A percentile compares a stretch with the other conserved stretches of the same genome.
Evolutionary conservation across 75 land plant genomes (phyloP).

Genomic region (Isoetes taiwanensis): DNA sequence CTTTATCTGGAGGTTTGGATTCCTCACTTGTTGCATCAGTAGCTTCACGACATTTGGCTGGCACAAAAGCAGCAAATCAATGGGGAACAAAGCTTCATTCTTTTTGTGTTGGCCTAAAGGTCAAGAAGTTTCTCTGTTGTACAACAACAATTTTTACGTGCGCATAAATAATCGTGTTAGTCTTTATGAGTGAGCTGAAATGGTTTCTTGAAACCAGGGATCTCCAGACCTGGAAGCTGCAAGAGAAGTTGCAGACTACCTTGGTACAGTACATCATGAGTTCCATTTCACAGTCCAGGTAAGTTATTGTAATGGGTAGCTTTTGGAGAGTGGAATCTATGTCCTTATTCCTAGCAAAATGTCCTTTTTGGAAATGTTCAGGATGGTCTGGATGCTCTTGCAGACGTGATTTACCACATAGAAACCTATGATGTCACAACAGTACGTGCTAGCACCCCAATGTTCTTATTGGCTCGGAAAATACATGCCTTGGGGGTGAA

Average conservation of each 20-base stretch:
- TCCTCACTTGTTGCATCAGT: neutral
- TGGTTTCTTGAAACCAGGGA: too few relatives aligned
- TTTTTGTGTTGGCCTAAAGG: slow-evolving; percentile 1
- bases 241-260: slow-evolving; percentile 3
- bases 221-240: slow-evolving; percentile 5
- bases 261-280: neutral
- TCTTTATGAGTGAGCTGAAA: too few relatives aligned
- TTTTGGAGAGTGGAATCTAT: too few relatives aligned
- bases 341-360: neutral
- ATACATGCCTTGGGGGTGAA: neutral
- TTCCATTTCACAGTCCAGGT: slow-evolving; percentile 1
- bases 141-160: too few relatives aligned
- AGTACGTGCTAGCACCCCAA: neutral
- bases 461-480: slow-evolving; percentile 2
- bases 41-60: neutral
- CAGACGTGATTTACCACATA: neutral
- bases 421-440: neutral
- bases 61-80: neutral
- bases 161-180: too few relatives aligned
- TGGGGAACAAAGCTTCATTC: slow-evolving; percentile 1
- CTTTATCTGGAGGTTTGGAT: neutral
- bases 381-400: neutral
- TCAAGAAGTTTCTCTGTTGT: neutral
- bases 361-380: neutral
- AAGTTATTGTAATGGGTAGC: neutral